A percentile compares a stretch with the other conserved stretches of the same genome.
These are phyloP conservation scores for Leccinum broughii DNA, from an alignment of 768 basidiomycete genomes.

Conservation along the genomic window DNA sequence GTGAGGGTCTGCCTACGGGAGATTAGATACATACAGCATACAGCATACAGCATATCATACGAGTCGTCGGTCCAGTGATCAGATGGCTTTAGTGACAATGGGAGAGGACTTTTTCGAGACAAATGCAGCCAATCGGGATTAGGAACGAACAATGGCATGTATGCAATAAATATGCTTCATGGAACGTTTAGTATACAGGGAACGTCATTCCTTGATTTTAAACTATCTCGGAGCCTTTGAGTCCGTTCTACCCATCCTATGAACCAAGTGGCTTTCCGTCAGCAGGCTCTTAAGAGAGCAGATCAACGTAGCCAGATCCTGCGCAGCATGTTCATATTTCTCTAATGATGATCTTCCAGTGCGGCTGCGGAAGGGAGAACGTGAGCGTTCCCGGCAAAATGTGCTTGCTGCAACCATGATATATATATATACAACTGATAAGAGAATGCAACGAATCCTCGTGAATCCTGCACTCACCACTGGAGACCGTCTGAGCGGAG, in stretches of 20 bases:
- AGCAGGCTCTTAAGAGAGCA: neutral
- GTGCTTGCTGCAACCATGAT: too few relatives aligned
- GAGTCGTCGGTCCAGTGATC: too few relatives aligned
- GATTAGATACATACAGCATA: too few relatives aligned
- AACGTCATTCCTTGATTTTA: neutral
- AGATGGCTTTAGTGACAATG: neutral
- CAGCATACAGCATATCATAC: too few relatives aligned
- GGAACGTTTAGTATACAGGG: neutral
- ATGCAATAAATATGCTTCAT: neutral
- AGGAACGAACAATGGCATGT: neutral
- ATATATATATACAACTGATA: too few relatives aligned
- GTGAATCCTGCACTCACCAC: neutral
- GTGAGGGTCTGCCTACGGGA: too few relatives aligned
- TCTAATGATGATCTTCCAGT: too few relatives aligned
- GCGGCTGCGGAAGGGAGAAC: too few relatives aligned
- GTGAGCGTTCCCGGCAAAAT: too few relatives aligned
- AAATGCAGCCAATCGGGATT: neutral
- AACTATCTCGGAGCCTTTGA: neutral
- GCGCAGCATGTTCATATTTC: too few relatives aligned
- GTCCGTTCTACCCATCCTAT: neutral
- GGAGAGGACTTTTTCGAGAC: neutral
- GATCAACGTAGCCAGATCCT: neutral
- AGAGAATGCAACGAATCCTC: neutral
- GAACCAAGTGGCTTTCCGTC: neutral
- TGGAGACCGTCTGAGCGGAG: neutral